Evolutionary conservation across 495 filamentous ascomycete genomes (phyloP).

Genomic region (Bombardia bombarda): DNA sequence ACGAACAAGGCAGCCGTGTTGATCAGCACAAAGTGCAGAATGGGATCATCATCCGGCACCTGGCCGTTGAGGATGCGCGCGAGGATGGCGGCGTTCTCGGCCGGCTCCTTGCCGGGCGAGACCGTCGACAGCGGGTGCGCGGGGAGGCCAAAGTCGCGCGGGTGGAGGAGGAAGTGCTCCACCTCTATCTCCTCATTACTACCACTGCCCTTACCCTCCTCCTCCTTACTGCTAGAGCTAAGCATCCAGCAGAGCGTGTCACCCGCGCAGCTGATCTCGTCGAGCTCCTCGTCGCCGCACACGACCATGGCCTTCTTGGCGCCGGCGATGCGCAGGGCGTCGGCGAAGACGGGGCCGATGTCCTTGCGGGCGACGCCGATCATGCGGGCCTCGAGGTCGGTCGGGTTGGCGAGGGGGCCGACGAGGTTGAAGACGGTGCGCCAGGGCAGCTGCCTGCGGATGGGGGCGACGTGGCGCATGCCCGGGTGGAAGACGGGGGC

Average conservation of each 20-base stretch:
- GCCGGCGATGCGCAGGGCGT: conserved; percentile 71
- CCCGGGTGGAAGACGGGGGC: conserved; percentile 94
- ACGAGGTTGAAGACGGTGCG: conserved; percentile 96
- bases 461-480: conserved; percentile 76
- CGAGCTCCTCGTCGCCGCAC: conserved; percentile 88
- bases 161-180: conserved; percentile 66
- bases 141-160: conserved; percentile 76
- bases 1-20: conserved; percentile 88
- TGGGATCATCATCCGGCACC: conserved; percentile 65
- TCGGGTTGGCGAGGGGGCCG: conserved; percentile 84
- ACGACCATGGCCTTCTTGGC: conserved; percentile 80
- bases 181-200: too few species aligned
- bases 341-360: conserved; percentile 79
- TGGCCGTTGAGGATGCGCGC: conserved; percentile 66
- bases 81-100: conserved; percentile 80
- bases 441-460: conserved; percentile 77
- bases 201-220: too few species aligned
- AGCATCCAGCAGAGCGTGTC: conserved; percentile 86
- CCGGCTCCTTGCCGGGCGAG: conserved; percentile 73
- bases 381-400: conserved; percentile 84
- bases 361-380: conserved; percentile 83
- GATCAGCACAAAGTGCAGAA: conserved; percentile 87
- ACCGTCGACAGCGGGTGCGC: conserved; percentile 68
- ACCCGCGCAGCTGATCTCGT: conserved; percentile 89
- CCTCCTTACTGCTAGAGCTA: too few species aligned